phyloP scores from a whole-genome alignment of 2,329 filamentous ascomycete species.

The Harringtonia lauricola region DNA sequence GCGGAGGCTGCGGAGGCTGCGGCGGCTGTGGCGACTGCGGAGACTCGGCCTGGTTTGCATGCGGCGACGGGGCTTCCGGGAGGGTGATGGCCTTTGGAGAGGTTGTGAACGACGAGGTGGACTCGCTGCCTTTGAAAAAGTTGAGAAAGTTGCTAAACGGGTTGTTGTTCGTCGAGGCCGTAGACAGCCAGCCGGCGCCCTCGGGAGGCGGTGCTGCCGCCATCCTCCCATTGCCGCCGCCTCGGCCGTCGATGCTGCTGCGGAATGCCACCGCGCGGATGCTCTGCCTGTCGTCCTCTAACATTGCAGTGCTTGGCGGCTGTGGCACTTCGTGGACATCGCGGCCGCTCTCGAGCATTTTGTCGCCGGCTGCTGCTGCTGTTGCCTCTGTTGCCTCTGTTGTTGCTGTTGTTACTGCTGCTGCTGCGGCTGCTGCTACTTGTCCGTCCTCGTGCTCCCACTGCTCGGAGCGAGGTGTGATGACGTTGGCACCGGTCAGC shows the following conservation, averaged over 20 bases:
- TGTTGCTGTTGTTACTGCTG: slow-evolving; percentile 5
- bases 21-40: neutral
- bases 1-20: neutral
- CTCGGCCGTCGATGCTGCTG: neutral
- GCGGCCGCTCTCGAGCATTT: too few relatives aligned
- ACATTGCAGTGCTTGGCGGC: slow-evolving; percentile 52
- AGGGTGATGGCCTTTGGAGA: too few relatives aligned
- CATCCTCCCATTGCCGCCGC: slow-evolving; percentile 9
- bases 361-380: slow-evolving; percentile 24
- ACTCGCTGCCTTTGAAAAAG: slow-evolving; percentile 48
- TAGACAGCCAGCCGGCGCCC: slow-evolving; percentile 16
- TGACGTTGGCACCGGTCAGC: slow-evolving; percentile 61
- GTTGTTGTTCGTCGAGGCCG: slow-evolving; percentile 29
- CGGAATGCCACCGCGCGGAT: slow-evolving; percentile 26
- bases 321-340: slow-evolving; percentile 60
- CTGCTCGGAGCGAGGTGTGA: slow-evolving; percentile 31
- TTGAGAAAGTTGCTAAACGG: slow-evolving; percentile 49
- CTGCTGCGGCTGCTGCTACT: neutral
- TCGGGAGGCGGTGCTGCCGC: slow-evolving; percentile 4
- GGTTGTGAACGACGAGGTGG: slow-evolving; percentile 24
- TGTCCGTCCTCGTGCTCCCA: slow-evolving; percentile 27
- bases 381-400: slow-evolving; percentile 17
- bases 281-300: slow-evolving; percentile 55
- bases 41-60: too few relatives aligned
- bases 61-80: too few relatives aligned